Evolutionary conservation across 1,139 yeast genomes (phyloP).

Genomic region (Debaryomycetaceae sp.): DNA sequence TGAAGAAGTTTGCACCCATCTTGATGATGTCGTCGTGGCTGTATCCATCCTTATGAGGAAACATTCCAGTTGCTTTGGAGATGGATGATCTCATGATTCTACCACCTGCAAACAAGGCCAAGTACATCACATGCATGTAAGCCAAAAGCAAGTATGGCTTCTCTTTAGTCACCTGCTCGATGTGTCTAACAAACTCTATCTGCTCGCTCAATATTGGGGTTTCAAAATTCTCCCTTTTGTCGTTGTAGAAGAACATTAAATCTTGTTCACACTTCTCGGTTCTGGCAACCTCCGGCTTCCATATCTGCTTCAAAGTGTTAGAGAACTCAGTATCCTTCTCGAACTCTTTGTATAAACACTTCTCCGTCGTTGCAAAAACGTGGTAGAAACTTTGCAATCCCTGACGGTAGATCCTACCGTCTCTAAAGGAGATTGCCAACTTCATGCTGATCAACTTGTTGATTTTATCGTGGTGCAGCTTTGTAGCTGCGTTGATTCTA

Average conservation of each 20-base stretch:
- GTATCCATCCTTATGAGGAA: slow-evolving; percentile 68
- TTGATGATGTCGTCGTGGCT: slow-evolving; percentile 58
- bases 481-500: slow-evolving; percentile 70
- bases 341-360: slow-evolving; percentile 47
- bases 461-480: slow-evolving; percentile 62
- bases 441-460: slow-evolving; percentile 68
- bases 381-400: slow-evolving; percentile 78
- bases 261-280: slow-evolving; percentile 57
- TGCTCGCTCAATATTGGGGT: slow-evolving; percentile 60
- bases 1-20: slow-evolving; percentile 68
- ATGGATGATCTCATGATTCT: slow-evolving; percentile 66
- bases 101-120: slow-evolving; percentile 88
- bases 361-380: slow-evolving; percentile 68
- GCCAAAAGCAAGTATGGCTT: slow-evolving; percentile 75
- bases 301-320: slow-evolving; percentile 47
- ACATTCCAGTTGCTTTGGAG: slow-evolving; percentile 64
- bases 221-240: slow-evolving; percentile 51
- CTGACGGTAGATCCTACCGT: slow-evolving; percentile 73
- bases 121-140: slow-evolving; percentile 82
- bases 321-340: slow-evolving; percentile 41
- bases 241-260: slow-evolving; percentile 62
- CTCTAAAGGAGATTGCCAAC: slow-evolving; percentile 73
- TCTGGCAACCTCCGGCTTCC: slow-evolving; percentile 73
- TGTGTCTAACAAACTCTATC: slow-evolving; percentile 60
- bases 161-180: slow-evolving; percentile 47